phyloP scores from a whole-genome alignment of 768 basidiomycete genomes.

The Lactarius sanguifluus region DNA sequence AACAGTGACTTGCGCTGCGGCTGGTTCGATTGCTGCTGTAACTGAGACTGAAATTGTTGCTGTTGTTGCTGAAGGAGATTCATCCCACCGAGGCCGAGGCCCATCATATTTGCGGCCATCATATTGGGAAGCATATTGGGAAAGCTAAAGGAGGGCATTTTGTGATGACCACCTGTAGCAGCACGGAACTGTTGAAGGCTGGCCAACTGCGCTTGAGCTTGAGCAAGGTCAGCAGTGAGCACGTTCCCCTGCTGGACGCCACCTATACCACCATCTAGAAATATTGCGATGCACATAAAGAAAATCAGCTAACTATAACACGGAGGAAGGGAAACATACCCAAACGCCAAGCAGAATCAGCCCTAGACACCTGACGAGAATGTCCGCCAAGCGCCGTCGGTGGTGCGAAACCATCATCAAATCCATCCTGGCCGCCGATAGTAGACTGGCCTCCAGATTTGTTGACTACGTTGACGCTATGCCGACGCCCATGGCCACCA shows the following conservation, averaged over 20 bases:
- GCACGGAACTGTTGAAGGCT: slow-evolving; percentile 97
- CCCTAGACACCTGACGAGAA: slow-evolving; percentile 72
- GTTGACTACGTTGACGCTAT: slow-evolving; percentile 90
- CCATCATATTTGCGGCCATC: slow-evolving; percentile 98
- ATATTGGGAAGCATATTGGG: slow-evolving; percentile 98
- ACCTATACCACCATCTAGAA: slow-evolving; percentile 72
- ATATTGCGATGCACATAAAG: slow-evolving; percentile 10
- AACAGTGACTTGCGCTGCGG: slow-evolving; percentile 98
- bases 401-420: slow-evolving; percentile 79
- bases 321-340: slow-evolving; percentile 50
- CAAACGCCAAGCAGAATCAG: slow-evolving; percentile 86
- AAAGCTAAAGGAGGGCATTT: slow-evolving; percentile 97
- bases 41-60: slow-evolving; percentile 91
- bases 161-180: slow-evolving; percentile 89
- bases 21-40: slow-evolving; percentile 88
- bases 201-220: slow-evolving; percentile 95
- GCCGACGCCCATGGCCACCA: slow-evolving; percentile 84
- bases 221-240: slow-evolving; percentile 84
- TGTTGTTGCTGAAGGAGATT: slow-evolving; percentile 91
- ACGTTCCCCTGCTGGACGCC: slow-evolving; percentile 54
- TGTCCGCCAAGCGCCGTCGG: slow-evolving; percentile 61
- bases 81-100: slow-evolving; percentile 75
- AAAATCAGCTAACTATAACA: slow-evolving; percentile 16
- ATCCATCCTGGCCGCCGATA: slow-evolving; percentile 60
- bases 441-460: slow-evolving; percentile 55